Base-by-base conservation (phyloP, 2,329 filamentous ascomycete species). In the Apiospora kogelbergensis region DNA sequence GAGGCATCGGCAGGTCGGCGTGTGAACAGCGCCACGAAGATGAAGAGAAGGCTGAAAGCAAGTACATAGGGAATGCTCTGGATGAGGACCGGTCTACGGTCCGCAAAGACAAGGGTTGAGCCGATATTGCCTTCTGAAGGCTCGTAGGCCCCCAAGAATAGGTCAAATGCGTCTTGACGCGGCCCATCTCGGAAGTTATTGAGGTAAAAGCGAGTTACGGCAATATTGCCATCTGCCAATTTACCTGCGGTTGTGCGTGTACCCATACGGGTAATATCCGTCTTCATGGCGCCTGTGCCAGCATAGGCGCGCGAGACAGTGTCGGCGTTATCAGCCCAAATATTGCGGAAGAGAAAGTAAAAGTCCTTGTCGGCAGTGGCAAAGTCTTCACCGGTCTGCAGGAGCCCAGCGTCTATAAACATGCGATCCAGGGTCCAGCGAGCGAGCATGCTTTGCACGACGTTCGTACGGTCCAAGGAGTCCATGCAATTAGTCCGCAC, bases 401-500 rank as follows among this genome's bases (percentile, higher is more conserved):
- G 88, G 66, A 98, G 83, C 44, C 95, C 95, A 3, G 94, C 83
- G 74, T 98, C 95, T 72, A 91, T 88, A 69, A 99, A 89, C 84
- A 97, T 96, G 72, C 94, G 91, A 71, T 95, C 95, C 48, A 99
- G 84, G 17, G 93, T 93, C 88, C 91, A 95, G 66, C 95, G 91
- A 11, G 93, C 96, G 69, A 99, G 89, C 92, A 98, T 97, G 80
- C 94, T 97, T 82, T 99, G 96, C 3, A 99, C 94, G 7, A 99
- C 95, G 76, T 99, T 99, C 67, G 96, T 99, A 67, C 96, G 92
- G 81, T 99, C 96, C 17, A 99, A 88, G 74, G 97, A 99, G 81
- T 99, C 96, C 96, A 99, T 99, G 83, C 96, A 99, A 80, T 99
- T 99, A 46, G 96, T 98, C 67, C 96, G 91, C 72, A 99, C 95